phyloP scores from a whole-genome alignment of 129 eudicot species.

The Lactuca saligna region DNA sequence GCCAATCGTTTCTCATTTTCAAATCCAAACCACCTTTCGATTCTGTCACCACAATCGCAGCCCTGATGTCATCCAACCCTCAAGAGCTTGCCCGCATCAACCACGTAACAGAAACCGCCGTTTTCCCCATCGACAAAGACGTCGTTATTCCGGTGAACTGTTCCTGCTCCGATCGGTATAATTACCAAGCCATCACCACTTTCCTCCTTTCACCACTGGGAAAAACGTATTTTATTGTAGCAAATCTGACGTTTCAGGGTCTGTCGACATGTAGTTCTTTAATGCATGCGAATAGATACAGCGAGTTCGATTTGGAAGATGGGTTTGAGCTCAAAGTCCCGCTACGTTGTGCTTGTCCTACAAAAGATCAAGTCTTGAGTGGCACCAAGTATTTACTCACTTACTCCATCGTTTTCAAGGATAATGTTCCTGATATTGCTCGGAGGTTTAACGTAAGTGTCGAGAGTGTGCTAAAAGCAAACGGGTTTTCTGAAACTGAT shows the following conservation, averaged over 20 bases:
- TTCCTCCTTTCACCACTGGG: conserved; percentile 17
- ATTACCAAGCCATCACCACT: conserved; percentile 45
- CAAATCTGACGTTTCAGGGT: conserved; percentile 53
- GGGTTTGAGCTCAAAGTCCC: conserved; percentile 47
- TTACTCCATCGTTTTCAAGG: conserved; percentile 36
- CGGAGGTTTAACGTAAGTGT: conserved; percentile 39
- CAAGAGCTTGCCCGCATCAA: conserved; percentile 44
- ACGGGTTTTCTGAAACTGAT: conserved; percentile 32
- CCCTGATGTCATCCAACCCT: conserved; percentile 38
- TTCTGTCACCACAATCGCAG: conserved; percentile 42
- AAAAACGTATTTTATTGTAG: conserved; percentile 43
- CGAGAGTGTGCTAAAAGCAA: conserved; percentile 40
- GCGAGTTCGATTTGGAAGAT: conserved; percentile 23
- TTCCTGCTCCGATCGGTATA: conserved; percentile 37
- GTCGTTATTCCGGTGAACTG: conserved; percentile 51
- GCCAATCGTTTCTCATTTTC: conserved; percentile 55
- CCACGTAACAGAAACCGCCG: conserved; percentile 33
- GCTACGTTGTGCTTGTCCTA: conserved; percentile 76
- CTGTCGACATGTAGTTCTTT: conserved; percentile 48
- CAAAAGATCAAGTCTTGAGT: conserved; percentile 28
- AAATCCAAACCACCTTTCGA: conserved; percentile 44
- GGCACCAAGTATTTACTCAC: conserved; percentile 56
- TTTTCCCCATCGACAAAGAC: conserved; percentile 36
- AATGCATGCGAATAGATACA: conserved; percentile 30
- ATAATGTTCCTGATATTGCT: conserved; percentile 28